Base-by-base conservation (phyloP, 2,329 filamentous ascomycete species). In the Plenodomus biglobosus region DNA sequence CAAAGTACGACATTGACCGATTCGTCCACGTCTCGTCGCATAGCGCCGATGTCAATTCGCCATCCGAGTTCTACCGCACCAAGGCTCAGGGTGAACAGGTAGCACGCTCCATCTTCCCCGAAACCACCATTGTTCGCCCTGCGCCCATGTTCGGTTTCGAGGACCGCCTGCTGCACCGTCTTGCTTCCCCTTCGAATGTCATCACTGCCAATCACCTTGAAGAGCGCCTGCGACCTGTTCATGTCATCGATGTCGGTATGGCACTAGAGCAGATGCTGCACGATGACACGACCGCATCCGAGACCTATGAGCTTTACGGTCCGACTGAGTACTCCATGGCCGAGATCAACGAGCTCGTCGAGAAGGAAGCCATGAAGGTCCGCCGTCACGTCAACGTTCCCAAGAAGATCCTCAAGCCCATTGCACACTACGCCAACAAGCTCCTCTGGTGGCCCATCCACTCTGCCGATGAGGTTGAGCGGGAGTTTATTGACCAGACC, bases 1-100 rank as follows among this genome's bases (percentile, higher is more conserved):
- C 92, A 65, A 99, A 99, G 76, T 99, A 99, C 76, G 92, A 99
- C 66, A 85, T 96, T 60, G 94, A 99, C 76, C 86, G 94, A 58
- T 99, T 90, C 75, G 91, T 99, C 58, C 94, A 99, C 65, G 86
- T 99, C 62, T 99, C 94, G 8, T 96, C 92, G 24, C 92, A 95
- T 81, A 97, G 92, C 68, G 92, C 90, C 48, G 79, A 87, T 72
- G 80, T 84, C 37, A 80, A 88, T 60, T 97, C 92, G 16, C 74
- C 85, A 2, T 92, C 90, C 10, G 89, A 94, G 67, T 99, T 92
- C 81, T 96, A 88, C 75, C 80, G 87, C 52, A 95, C 91, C 61
- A 99, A 99, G 83, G 87, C 92, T 80, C 51, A 83, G 67, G 88
- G 88, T 60, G 94, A 99, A 77, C 79, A 87, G 69, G 83, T 95